These are phyloP conservation scores for Backusella circina DNA, from an alignment of 192 early-diverging fungal genomes.

Conservation along the genomic window DNA sequence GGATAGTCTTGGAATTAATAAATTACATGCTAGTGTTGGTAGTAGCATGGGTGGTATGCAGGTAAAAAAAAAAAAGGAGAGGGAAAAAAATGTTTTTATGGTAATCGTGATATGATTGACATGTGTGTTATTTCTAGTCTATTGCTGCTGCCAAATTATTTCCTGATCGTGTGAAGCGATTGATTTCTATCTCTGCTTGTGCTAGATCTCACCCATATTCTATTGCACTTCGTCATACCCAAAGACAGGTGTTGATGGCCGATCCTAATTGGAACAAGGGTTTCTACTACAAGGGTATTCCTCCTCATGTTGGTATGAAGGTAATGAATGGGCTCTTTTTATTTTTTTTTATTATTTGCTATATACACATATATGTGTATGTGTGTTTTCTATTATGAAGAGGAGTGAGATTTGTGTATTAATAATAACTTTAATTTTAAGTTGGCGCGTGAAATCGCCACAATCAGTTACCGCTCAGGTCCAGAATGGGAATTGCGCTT, in stretches of 20 bases:
- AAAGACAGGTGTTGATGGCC: constrained; percentile 90
- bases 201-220: constrained; percentile 95
- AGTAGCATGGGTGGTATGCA: constrained; percentile 97
- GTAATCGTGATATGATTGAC: neutral
- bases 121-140: constrained; percentile 37
- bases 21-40: constrained; percentile 87
- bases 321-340: constrained; percentile 18
- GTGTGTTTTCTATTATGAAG: neutral
- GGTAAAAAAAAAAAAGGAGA: constrained; percentile 19
- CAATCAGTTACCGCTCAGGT: constrained; percentile 91
- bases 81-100: neutral
- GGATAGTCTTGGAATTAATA: constrained; percentile 72
- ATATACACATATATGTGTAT: neutral
- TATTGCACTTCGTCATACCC: constrained; percentile 89
- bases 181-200: constrained; percentile 86
- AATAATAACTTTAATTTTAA: constrained; percentile 9
- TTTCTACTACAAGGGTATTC: constrained; percentile 84
- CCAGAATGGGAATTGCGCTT: constrained; percentile 98
- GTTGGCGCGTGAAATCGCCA: constrained; percentile 90
- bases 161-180: constrained; percentile 75
- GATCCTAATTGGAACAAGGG: constrained; percentile 96
- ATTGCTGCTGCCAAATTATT: constrained; percentile 80
- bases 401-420: neutral
- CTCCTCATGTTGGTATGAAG: constrained; percentile 95
- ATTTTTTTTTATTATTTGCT: neutral